A percentile compares a stretch with the other conserved stretches of the same genome.
Evolutionary conservation across 768 basidiomycete genomes (phyloP).

Genomic region (Leccinum incarnatum): DNA sequence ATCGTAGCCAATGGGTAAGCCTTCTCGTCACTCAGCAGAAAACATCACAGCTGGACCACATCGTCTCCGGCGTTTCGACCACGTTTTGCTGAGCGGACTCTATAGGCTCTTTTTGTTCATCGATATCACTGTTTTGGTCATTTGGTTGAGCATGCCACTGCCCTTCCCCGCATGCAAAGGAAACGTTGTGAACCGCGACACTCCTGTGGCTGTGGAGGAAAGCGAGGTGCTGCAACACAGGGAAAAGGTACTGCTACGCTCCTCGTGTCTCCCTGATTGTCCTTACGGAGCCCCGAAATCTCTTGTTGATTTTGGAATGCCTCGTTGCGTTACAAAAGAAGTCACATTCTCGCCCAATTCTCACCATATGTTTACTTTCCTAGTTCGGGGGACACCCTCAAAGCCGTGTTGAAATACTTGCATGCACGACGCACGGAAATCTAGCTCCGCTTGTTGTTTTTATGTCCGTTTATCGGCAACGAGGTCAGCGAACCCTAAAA

Average conservation of each 20-base stretch:
- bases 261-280: slow-evolving; percentile 3
- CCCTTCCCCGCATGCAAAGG: slow-evolving; percentile 1
- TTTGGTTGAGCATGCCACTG: slow-evolving; percentile 10
- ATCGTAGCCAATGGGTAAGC: slow-evolving; percentile 9
- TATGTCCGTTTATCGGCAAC: slow-evolving; percentile 1
- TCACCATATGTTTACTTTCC: not conserved
- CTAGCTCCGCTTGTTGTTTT: slow-evolving; percentile 13
- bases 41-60: slow-evolving; percentile 2
- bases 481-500: slow-evolving; percentile 9
- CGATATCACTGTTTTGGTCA: slow-evolving; percentile 16
- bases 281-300: not conserved
- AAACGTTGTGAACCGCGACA: not conserved
- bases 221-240: slow-evolving; percentile 2
- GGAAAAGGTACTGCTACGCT: slow-evolving; percentile 6
- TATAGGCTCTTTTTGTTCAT: slow-evolving; percentile 12
- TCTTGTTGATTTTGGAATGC: slow-evolving; percentile 1
- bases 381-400: not conserved
- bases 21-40: slow-evolving; percentile 4
- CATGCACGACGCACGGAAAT: not conserved
- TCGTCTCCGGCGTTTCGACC: slow-evolving; percentile 9
- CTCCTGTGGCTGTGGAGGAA: not conserved
- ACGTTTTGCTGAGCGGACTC: slow-evolving; percentile 3
- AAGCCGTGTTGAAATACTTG: not conserved
- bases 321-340: slow-evolving; percentile 17
- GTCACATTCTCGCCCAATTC: not conserved